Evolutionary conservation across 78 protist species (phyloP), one percentile per base, ranked within the genome.

Genomic region (Cavenderia fasciculata): DNA sequence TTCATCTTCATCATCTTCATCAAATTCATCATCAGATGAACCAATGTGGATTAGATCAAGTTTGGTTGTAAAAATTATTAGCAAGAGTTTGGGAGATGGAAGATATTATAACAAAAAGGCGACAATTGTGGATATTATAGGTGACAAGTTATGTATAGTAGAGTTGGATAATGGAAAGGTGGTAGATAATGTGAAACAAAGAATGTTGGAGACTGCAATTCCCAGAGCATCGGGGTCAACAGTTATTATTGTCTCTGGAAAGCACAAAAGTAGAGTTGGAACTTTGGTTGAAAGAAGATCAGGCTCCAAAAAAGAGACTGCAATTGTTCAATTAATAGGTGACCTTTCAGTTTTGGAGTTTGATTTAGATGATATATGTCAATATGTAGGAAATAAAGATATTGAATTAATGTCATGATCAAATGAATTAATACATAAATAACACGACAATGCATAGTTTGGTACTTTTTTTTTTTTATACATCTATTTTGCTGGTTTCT

Each of bases 321-420:
- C 90, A 0, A 43, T 82, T 8, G 68, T 82, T 21, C 74, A 61
- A 56, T 43, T 82, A 27, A 40, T 47, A 23, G 71, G 74, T 43
- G 76, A 82, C 44, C 52, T 43, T 29, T 52, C 65, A 2, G 71
- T 68, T 6, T 40, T 16, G 34, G 90, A 82, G 49, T 82, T 82
- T 51, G 90, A 82, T 23, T 44, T 82, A 6, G 90, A 82, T 57
- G 90, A 82, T 82, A 82, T 82, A 7, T 82, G 90, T 69, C 77
- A 82, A 43, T 56, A 38, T 56, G 70, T 82, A 27, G 78, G 71
- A 2, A 82, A 41, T 43, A 82, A 41, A 54, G 68, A 62, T 77
- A 19, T 41, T 6, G 87, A 77, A 40, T 63, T 38, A 4, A 43
- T 49, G 54, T 49, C 12, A 49, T 49, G 54, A 49, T 49, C 12